These are phyloP conservation scores for Nevesoporus exiguus DNA, from an alignment of 768 basidiomycete species.

Conservation along the genomic window DNA sequence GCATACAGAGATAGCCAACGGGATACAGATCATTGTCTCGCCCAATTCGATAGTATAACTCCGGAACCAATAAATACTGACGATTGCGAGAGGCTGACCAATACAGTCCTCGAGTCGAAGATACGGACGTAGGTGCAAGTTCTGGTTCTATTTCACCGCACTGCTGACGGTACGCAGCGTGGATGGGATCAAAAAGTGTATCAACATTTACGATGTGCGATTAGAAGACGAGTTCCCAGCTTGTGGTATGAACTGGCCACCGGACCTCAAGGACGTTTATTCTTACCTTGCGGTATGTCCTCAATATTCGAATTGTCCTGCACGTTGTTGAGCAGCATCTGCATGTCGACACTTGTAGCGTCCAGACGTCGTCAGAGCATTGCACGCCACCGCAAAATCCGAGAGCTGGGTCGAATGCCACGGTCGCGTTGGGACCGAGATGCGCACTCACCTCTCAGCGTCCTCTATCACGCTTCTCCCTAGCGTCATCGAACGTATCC, in stretches of 20 bases:
- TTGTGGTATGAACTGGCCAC: slow-evolving; percentile 99
- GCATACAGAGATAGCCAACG: slow-evolving; percentile 58
- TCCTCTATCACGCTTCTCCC: slow-evolving; percentile 80
- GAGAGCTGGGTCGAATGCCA: slow-evolving; percentile 89
- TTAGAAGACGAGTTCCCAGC: slow-evolving; percentile 80
- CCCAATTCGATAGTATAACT: slow-evolving; percentile 36
- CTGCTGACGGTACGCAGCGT: slow-evolving; percentile 42
- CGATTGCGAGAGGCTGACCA: slow-evolving; percentile 60
- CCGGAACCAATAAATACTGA: slow-evolving; percentile 54
- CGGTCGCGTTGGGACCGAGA: slow-evolving; percentile 56
- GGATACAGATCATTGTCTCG: slow-evolving; percentile 57
- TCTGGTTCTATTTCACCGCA: background rate
- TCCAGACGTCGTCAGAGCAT: slow-evolving; percentile 69
- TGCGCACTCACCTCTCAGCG: slow-evolving; percentile 52
- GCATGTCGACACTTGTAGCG: slow-evolving; percentile 46
- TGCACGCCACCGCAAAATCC: slow-evolving; percentile 77
- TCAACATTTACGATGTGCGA: slow-evolving; percentile 95
- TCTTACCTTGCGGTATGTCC: slow-evolving; percentile 73
- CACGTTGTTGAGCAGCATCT: background rate
- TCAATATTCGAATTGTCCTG: background rate
- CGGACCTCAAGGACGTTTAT: slow-evolving; percentile 72
- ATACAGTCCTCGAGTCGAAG: slow-evolving; percentile 34
- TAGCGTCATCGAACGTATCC: slow-evolving; percentile 69
- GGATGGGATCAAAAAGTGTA: slow-evolving; percentile 68
- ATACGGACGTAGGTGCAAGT: slow-evolving; percentile 20